Evolutionary conservation across 768 basidiomycete genomes (phyloP).

Genomic region (Auricularia auricula-judae): DNA sequence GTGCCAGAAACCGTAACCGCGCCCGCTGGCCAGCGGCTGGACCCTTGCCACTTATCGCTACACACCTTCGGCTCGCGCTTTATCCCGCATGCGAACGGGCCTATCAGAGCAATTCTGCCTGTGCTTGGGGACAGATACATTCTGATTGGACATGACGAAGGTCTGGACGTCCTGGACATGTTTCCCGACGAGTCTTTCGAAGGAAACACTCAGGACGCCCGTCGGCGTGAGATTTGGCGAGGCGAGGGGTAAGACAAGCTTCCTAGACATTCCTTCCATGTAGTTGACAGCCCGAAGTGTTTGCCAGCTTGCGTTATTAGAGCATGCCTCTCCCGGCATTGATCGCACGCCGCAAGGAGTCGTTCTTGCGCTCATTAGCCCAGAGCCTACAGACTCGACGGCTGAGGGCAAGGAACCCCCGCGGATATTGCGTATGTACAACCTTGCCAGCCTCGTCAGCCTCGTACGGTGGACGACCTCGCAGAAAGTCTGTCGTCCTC

Average conservation of each 20-base stretch:
- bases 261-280: neutral
- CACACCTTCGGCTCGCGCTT: conserved; percentile 80
- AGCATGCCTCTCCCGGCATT: conserved; percentile 44
- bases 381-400: conserved; percentile 35
- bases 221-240: conserved; percentile 54
- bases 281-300: conserved; percentile 33
- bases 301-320: conserved; percentile 66
- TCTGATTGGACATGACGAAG: conserved; percentile 72
- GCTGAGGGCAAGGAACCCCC: conserved; percentile 32
- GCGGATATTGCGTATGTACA: conserved; percentile 71
- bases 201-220: conserved; percentile 49
- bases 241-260: conserved; percentile 56
- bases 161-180: conserved; percentile 74
- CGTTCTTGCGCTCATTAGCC: conserved; percentile 63
- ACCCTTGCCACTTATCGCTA: conserved; percentile 53
- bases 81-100: conserved; percentile 65
- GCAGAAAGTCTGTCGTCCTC: conserved; percentile 41
- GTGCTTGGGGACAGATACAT: conserved; percentile 51
- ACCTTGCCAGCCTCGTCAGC: conserved; percentile 59
- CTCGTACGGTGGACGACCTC: conserved; percentile 65
- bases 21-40: conserved; percentile 8
- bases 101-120: conserved; percentile 67
- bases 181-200: conserved; percentile 64
- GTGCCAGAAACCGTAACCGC: neutral
- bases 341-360: conserved; percentile 55